These are phyloP conservation scores for Colletotrichum spaethianum DNA, from an alignment of 2,329 filamentous ascomycete species.

Conservation along the genomic window DNA sequence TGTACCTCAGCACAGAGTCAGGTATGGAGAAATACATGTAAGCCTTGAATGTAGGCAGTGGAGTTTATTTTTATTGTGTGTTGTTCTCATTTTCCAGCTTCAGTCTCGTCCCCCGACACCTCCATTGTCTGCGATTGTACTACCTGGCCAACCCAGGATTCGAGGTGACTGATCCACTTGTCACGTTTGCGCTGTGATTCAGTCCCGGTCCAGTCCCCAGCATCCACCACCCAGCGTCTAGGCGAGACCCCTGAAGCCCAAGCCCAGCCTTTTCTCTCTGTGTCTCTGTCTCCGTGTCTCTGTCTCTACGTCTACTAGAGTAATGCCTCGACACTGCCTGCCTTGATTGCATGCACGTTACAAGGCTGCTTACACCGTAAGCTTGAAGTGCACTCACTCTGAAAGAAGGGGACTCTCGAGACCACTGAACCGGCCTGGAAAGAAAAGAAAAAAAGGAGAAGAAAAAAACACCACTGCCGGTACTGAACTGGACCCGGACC, in stretches of 20 bases:
- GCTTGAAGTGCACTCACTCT: not conserved
- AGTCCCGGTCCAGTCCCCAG: not conserved
- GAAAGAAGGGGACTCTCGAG: not conserved
- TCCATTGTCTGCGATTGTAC: not conserved
- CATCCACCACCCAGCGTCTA: not conserved
- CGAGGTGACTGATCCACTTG: not conserved
- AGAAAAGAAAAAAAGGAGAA: not conserved
- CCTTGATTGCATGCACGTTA: not conserved
- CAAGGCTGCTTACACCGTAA: not conserved
- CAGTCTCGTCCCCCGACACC: not conserved
- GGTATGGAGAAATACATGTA: not conserved
- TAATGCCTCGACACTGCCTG: too few species aligned
- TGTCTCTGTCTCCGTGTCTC: not conserved
- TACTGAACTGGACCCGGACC: not conserved
- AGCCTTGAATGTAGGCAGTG: not conserved
- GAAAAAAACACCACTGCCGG: not conserved
- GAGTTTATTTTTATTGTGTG: not conserved
- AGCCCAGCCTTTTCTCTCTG: not conserved
- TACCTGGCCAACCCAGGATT: not conserved
- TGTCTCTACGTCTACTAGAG: not conserved
- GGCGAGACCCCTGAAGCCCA: not conserved
- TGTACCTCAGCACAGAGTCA: not conserved
- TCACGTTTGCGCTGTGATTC: slow-evolving; percentile 1
- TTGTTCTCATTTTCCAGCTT: not conserved
- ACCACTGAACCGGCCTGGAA: not conserved